These are phyloP conservation scores for Xanthoparmelia taractica DNA, from an alignment of 495 filamentous ascomycete genomes.

Conservation along the genomic window DNA sequence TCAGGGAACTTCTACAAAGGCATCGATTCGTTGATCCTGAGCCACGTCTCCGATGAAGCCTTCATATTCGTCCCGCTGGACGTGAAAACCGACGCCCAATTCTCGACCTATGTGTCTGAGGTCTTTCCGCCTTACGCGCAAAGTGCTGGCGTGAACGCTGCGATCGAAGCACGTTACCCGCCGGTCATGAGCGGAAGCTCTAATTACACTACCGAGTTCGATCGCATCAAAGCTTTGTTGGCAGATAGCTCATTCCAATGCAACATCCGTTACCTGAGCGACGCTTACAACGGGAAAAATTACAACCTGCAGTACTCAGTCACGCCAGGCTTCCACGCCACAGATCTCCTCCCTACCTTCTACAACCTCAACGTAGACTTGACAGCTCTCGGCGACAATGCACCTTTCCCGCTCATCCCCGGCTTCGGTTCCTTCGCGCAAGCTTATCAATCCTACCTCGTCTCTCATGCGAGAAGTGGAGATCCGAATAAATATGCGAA, in stretches of 20 bases:
- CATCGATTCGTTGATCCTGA: slow-evolving; percentile 35
- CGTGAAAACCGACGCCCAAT: slow-evolving; percentile 46
- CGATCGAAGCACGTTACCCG: slow-evolving; percentile 34
- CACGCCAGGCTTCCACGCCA: slow-evolving; percentile 34
- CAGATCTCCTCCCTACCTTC: slow-evolving; percentile 27
- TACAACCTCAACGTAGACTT: slow-evolving; percentile 32
- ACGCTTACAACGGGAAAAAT: slow-evolving; percentile 28
- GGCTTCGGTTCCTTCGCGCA: slow-evolving; percentile 32
- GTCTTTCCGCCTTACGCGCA: slow-evolving; percentile 35
- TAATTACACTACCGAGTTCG: slow-evolving; percentile 30
- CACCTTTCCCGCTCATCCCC: slow-evolving; percentile 23
- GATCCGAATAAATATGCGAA: slow-evolving; percentile 35
- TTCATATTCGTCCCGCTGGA: slow-evolving; percentile 35
- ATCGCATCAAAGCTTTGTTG: slow-evolving; percentile 30
- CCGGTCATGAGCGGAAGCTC: slow-evolving; percentile 21
- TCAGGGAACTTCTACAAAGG: slow-evolving; percentile 38
- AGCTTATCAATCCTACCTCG: slow-evolving; percentile 37
- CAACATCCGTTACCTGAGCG: slow-evolving; percentile 36
- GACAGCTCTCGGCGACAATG: slow-evolving; percentile 17
- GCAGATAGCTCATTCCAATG: slow-evolving; percentile 35
- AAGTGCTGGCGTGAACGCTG: slow-evolving; percentile 28
- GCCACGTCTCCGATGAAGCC: slow-evolving; percentile 37
- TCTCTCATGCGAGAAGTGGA: slow-evolving; percentile 33
- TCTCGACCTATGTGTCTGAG: slow-evolving; percentile 41
- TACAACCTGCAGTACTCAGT: slow-evolving; percentile 37